These are phyloP conservation scores for Candolleomyces eurysporus DNA, from an alignment of 768 basidiomycete species.

Conservation along the genomic window DNA sequence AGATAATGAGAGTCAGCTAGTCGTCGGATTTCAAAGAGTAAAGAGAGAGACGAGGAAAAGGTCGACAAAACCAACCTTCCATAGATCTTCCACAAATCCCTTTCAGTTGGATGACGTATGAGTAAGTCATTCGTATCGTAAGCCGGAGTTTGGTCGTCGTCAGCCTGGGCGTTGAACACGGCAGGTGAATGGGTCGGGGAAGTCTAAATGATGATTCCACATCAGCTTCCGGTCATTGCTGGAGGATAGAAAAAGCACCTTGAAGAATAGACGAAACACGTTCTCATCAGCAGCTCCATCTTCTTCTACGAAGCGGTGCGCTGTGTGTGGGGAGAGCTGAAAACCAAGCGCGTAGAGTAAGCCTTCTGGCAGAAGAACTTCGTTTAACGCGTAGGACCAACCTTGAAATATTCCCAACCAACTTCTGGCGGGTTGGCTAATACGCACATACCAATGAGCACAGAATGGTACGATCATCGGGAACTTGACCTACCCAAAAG, in stretches of 20 bases:
- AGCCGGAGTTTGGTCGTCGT: slow-evolving; percentile 22
- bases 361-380: not conserved
- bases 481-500: slow-evolving; percentile 9
- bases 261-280: slow-evolving; percentile 4
- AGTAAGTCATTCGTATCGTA: slow-evolving; percentile 42
- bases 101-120: slow-evolving; percentile 36
- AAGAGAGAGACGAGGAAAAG: slow-evolving; percentile 14
- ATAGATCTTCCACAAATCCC: slow-evolving; percentile 31
- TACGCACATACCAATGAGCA: not conserved
- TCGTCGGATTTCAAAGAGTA: too few species aligned
- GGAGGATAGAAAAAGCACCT: not conserved
- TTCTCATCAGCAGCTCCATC: not conserved
- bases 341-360: not conserved
- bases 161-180: slow-evolving; percentile 29
- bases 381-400: not conserved
- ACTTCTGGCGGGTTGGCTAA: slow-evolving; percentile 10
- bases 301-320: slow-evolving; percentile 4
- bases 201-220: slow-evolving; percentile 1
- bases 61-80: slow-evolving; percentile 24
- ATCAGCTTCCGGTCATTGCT: not conserved
- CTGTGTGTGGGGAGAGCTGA: slow-evolving; percentile 6
- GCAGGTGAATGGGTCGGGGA: slow-evolving; percentile 18
- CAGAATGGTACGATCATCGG: not conserved
- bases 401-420: slow-evolving; percentile 16
- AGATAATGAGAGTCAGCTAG: slow-evolving; percentile 22